Percentiles rank a stretch among this genome's conserved stretches.
Evolutionary conservation across 805 yeast genomes (phyloP).

Genomic region (Schwanniomyces yamadae): DNA sequence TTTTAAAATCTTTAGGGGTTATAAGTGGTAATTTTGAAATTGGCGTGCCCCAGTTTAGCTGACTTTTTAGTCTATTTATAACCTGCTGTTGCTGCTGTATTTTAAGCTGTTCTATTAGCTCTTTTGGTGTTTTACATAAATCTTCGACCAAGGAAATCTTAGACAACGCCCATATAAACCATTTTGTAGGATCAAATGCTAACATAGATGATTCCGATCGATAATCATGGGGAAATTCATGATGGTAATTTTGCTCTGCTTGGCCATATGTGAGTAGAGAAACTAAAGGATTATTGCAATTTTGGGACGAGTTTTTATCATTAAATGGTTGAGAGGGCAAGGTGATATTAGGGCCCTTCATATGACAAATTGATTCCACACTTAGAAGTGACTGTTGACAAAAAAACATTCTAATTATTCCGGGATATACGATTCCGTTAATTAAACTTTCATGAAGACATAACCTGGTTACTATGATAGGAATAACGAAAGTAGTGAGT

Average conservation of each 20-base stretch:
- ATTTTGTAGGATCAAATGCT: slow-evolving; percentile 85
- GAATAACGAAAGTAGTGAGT: slow-evolving; percentile 30
- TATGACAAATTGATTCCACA: slow-evolving; percentile 82
- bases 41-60: slow-evolving; percentile 92
- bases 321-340: slow-evolving; percentile 54
- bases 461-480: slow-evolving; percentile 23
- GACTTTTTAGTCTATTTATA: slow-evolving; percentile 71
- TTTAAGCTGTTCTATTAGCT: slow-evolving; percentile 57
- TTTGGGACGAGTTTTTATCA: slow-evolving; percentile 65
- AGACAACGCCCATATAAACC: slow-evolving; percentile 56
- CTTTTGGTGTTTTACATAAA: slow-evolving; percentile 64
- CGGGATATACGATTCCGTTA: slow-evolving; percentile 61
- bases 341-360: slow-evolving; percentile 56
- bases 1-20: slow-evolving; percentile 45
- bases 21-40: slow-evolving; percentile 79
- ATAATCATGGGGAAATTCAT: slow-evolving; percentile 91
- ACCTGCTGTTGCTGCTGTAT: slow-evolving; percentile 73
- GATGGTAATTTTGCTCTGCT: slow-evolving; percentile 91
- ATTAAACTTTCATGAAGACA: slow-evolving; percentile 29
- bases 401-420: slow-evolving; percentile 64
- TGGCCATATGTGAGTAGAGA: slow-evolving; percentile 81
- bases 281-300: slow-evolving; percentile 58
- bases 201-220: slow-evolving; percentile 70
- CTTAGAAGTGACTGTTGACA: slow-evolving; percentile 80
- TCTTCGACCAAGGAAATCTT: slow-evolving; percentile 59